A percentile compares a stretch with the other conserved stretches of the same genome.
phyloP scores from a whole-genome alignment of 1,284 basidiomycete species.

The Dichomitus squalens region DNA sequence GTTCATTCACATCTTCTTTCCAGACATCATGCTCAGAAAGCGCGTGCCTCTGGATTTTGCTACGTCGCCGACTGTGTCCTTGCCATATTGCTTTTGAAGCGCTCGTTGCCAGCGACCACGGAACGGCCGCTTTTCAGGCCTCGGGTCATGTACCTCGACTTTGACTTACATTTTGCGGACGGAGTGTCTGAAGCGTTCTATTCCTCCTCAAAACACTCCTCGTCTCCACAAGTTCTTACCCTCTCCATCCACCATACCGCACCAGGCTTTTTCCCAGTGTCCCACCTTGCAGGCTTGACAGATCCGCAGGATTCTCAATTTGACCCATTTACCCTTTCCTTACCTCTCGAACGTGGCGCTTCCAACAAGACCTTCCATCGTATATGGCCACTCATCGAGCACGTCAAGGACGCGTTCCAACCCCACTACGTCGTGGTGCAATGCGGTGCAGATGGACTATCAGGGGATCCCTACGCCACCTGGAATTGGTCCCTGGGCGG shows the following conservation, averaged over 20 bases:
- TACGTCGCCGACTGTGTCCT: constrained; percentile 92
- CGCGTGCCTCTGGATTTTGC: constrained; percentile 86
- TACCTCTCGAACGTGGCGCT: constrained; percentile 74
- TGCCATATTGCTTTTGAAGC: constrained; percentile 57
- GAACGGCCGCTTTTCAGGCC: constrained; percentile 43
- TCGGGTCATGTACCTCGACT: constrained; percentile 86
- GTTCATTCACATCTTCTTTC: constrained; percentile 17
- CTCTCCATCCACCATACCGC: constrained; percentile 84
- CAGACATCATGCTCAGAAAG: constrained; percentile 79
- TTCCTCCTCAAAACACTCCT: constrained; percentile 21
- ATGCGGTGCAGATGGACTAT: constrained; percentile 85
- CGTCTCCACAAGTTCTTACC: constrained; percentile 65
- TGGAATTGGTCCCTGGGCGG: constrained; percentile 76
- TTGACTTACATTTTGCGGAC: constrained; percentile 92
- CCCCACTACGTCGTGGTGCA: constrained; percentile 86
- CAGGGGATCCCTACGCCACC: constrained; percentile 78
- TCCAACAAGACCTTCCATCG: constrained; percentile 60
- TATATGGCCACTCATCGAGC: constrained; percentile 67
- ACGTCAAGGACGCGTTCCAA: constrained; percentile 60
- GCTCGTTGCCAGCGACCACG: neutral
- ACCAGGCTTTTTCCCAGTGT: constrained; percentile 83
- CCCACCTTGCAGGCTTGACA: constrained; percentile 55
- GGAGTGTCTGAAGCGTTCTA: constrained; percentile 82
- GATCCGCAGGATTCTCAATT: constrained; percentile 41
- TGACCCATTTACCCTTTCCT: constrained; percentile 75